These are phyloP conservation scores for Phialocephala sp. DNA, from an alignment of 2,329 filamentous ascomycete genomes.

Conservation along the genomic window DNA sequence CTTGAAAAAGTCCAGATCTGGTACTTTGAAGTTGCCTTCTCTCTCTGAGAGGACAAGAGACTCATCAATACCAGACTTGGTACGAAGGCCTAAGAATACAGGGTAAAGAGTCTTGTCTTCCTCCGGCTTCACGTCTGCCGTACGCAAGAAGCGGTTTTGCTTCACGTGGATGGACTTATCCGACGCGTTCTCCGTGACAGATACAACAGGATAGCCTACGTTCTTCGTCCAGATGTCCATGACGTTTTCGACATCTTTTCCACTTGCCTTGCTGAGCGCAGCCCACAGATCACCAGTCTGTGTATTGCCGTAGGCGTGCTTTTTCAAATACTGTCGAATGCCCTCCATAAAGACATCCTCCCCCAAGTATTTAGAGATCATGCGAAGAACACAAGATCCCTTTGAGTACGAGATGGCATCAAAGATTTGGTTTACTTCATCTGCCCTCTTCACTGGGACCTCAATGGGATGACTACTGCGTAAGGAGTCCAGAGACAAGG, in stretches of 20 bases:
- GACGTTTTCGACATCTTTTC: conserved; percentile 86
- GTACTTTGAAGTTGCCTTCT: conserved; percentile 78
- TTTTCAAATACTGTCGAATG: conserved; percentile 88
- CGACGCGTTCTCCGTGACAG: conserved; percentile 76
- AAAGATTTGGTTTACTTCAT: conserved; percentile 98
- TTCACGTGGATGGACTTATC: conserved; percentile 81
- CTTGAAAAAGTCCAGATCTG: conserved; percentile 90
- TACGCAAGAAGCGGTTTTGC: conserved; percentile 94
- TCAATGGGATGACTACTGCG: conserved; percentile 96
- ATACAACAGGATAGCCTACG: conserved; percentile 89
- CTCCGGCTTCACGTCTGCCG: conserved; percentile 90
- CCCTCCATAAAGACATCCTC: conserved; percentile 94
- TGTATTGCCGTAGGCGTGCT: conserved; percentile 96
- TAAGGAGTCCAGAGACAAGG: conserved; percentile 85
- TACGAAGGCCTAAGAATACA: conserved; percentile 85
- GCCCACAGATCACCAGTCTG: conserved; percentile 90
- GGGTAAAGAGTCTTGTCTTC: conserved; percentile 90
- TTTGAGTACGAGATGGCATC: conserved; percentile 98
- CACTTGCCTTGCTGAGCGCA: conserved; percentile 84
- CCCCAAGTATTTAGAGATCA: conserved; percentile 95
- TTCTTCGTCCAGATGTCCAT: conserved; percentile 99
- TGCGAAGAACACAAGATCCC: conserved; percentile 92
- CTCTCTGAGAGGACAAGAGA: conserved; percentile 72
- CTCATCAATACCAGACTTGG: conserved; percentile 82
- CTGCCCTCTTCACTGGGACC: conserved; percentile 91